These are phyloP conservation scores for Cladobotryum protrusum DNA, from an alignment of 2,329 filamentous ascomycete species.

Conservation along the genomic window DNA sequence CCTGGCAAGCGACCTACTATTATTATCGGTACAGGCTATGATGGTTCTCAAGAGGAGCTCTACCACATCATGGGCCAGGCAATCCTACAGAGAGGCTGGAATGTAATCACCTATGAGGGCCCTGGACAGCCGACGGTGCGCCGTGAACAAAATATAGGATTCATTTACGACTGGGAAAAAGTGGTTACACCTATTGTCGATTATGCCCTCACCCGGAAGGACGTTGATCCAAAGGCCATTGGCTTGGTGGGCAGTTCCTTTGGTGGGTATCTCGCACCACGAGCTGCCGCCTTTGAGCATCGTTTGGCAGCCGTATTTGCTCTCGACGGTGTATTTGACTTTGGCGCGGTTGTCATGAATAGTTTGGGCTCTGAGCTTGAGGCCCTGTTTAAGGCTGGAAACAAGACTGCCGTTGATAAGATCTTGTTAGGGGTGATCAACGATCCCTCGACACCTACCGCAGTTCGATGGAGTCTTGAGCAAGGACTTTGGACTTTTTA, in stretches of 20 bases:
- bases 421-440: slow-evolving; percentile 1
- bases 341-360: slow-evolving; percentile 13
- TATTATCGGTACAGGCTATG: slow-evolving; percentile 35
- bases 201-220: slow-evolving; percentile 22
- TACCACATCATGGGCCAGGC: slow-evolving; percentile 29
- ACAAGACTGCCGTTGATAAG: slow-evolving; percentile 16
- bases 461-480: slow-evolving; percentile 18
- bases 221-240: slow-evolving; percentile 26
- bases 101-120: slow-evolving; percentile 39
- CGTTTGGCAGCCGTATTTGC: slow-evolving; percentile 34
- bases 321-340: slow-evolving; percentile 34
- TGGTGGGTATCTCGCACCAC: slow-evolving; percentile 33
- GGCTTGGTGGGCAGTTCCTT: slow-evolving; percentile 36
- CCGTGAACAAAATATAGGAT: slow-evolving; percentile 35
- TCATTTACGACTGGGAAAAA: slow-evolving; percentile 39
- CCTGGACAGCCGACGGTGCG: slow-evolving; percentile 38
- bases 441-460: slow-evolving; percentile 8
- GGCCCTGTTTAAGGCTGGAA: neutral
- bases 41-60: slow-evolving; percentile 36
- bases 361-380: slow-evolving; percentile 3
- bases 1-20: slow-evolving; percentile 27
- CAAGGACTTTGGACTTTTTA: slow-evolving; percentile 25
- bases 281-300: slow-evolving; percentile 39
- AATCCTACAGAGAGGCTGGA: slow-evolving; percentile 32
- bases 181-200: slow-evolving; percentile 36